Base-by-base conservation (phyloP, 129 eudicot genomes). In the Cynara cardunculus region DNA sequence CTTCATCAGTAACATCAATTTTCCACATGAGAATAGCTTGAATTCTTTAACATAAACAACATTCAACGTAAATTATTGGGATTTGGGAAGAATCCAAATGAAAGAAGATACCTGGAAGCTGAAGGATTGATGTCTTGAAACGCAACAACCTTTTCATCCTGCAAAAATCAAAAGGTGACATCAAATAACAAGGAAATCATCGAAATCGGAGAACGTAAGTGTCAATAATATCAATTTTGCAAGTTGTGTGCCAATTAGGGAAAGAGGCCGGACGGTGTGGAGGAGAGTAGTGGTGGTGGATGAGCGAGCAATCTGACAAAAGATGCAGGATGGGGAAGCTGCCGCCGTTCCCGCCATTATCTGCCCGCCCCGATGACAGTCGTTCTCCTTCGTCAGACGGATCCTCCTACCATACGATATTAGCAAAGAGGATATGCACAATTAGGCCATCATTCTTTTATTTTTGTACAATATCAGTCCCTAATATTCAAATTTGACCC, bases 141-240 rank as follows among this genome's bases (percentile, higher is more conserved):
- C 1, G 96, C 97, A 25, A 93, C 96, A 3, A 89, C 90, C 79
- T 83, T 90, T 4, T 93, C 93, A 77, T 93, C 97, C 97, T 93
- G 89, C 81, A 28, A 59, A 77, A 27, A 56, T 18, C 65, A 56
- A 14, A 59, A 74, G 46, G 10, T 62, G 26, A 75, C 6, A 78
- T 44, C 19, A 77, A 68, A 78, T 35, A 8, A 56, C 11, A 28
- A 69, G 10, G 65, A 56, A 56, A 18, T 53, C 22, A n/a, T 53
- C 22, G 64, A 18, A 53, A 56, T n/a, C 65, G n/a, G 10, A 5
- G 65, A 56, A 18, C 65, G 10, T 56, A 1, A 53, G 62, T 3
- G 8, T 53, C 22, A 66, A 72, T 18, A 59, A 44, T n/a, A n/a
- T n/a, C 30, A 14, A 22, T 24, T 12, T n/a, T 44, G 62, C 18